Base-by-base conservation (phyloP, 345 rosid genomes). In the Acer yangbiense region DNA sequence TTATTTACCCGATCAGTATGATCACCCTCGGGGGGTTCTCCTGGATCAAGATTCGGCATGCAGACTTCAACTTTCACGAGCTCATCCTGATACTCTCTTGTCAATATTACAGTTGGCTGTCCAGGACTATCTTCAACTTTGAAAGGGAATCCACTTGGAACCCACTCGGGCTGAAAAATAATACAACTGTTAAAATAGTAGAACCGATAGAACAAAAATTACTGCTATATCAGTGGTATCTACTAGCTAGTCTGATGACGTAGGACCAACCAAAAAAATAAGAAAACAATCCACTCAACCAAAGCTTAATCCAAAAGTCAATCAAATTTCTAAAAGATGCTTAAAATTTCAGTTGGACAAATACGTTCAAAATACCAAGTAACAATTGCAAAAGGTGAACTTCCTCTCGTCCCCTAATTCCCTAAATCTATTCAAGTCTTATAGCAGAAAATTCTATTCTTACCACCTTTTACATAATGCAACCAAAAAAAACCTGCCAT, bases 31-130 rank as follows among this genome's bases (percentile, higher is more conserved):
- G 82, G 85, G 8, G 83, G 80, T 41, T 87, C 89, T 14, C 94
- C 96, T 0, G 92, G 87, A 44, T 91, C 95, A 70, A 92, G 94
- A 82, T 92, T 91, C 17, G 93, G 90, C 98, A 92, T 93, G 77
- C 88, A 88, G 73, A 95, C 97, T 69, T 91, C 94, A 72, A 94
- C 90, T 69, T 82, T 87, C 43, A 94, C 83, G 39, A 77, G 83
- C 81, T 96, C 98, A 50, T 92, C 96, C 74, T 90, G 72, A 61
- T 86, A 93, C 16, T 95, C 88, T 75, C 97, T 90, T 12, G 84
- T 86, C 83, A 95, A 79, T 2, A 80, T 88, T 52, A 91, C 67
- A 3, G 82, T 87, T 80, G 89, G 93, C 9, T 75, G 79, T 68
- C 98, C 99, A 1, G 89, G 87, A 65, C 78, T 83, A 68, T 95